phyloP scores from a whole-genome alignment of 225 moss, liverwort and hornwort genomes.

The Pseudoscleropodium purum region DNA sequence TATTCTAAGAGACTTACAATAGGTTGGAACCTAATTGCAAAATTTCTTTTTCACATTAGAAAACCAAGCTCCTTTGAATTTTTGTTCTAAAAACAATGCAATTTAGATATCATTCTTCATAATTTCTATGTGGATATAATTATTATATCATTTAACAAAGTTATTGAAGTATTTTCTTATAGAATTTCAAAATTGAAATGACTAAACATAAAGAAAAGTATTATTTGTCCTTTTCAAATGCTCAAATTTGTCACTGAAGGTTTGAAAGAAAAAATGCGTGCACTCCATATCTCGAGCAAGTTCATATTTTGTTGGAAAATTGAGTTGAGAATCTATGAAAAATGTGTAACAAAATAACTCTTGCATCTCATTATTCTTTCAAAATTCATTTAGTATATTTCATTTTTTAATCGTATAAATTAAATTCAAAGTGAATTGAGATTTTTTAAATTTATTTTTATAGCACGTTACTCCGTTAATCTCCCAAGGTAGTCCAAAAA shows the following conservation, averaged over 20 bases:
- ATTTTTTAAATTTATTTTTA: background rate
- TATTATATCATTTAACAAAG: background rate
- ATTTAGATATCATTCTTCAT: no score
- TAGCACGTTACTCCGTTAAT: rapidly evolving
- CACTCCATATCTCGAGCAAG: background rate
- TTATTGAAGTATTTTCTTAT: background rate
- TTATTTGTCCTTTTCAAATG: background rate
- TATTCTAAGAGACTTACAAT: background rate
- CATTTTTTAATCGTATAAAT: background rate
- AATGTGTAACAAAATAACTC: background rate
- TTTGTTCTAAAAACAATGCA: background rate
- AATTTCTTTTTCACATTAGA: no score
- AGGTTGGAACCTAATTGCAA: no score
- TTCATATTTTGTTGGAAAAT: background rate
- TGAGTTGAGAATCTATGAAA: background rate
- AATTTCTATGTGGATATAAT: background rate
- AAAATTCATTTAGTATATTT: background rate
- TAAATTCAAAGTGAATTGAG: background rate
- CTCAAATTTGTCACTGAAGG: background rate
- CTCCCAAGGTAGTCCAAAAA: background rate
- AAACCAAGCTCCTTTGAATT: background rate
- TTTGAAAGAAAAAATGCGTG: background rate
- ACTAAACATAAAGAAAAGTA: background rate
- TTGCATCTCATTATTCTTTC: no score
- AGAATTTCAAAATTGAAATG: background rate